A percentile compares a stretch with the other conserved stretches of the same genome.
Evolutionary conservation across 768 basidiomycete genomes (phyloP).

Genomic region (Termitomyces sp.): DNA sequence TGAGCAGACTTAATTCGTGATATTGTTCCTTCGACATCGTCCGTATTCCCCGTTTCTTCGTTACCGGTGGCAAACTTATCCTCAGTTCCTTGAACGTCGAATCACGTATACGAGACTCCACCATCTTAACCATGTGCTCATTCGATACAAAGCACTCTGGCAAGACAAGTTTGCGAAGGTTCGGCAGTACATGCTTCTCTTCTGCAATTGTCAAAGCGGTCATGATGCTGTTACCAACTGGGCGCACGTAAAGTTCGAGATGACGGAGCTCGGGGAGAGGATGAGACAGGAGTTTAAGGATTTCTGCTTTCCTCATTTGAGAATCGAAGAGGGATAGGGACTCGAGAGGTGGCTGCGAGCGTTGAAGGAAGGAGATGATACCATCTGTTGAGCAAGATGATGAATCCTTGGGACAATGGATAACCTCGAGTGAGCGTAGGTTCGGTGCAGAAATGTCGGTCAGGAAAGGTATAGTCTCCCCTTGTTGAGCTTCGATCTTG

Average conservation of each 20-base stretch:
- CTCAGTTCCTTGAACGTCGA: constrained; percentile 1
- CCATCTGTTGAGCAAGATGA: background rate
- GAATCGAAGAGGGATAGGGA: constrained; percentile 4
- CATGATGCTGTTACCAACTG: background rate
- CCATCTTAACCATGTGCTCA: background rate
- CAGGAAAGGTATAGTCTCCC: background rate
- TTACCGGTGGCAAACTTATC: background rate
- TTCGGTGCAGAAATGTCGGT: background rate
- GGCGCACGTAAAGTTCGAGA: background rate
- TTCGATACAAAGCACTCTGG: background rate
- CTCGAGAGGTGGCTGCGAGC: background rate
- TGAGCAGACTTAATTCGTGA: background rate
- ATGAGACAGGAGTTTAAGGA: background rate
- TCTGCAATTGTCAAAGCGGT: background rate
- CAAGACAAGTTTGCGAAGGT: background rate
- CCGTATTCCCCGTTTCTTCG: background rate
- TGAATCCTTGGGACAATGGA: background rate
- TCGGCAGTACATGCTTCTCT: background rate
- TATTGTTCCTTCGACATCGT: background rate
- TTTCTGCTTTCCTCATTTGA: background rate
- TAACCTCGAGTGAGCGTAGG: background rate
- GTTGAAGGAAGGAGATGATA: background rate
- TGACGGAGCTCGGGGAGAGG: background rate
- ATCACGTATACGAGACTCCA: background rate
- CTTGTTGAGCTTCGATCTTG: constrained; percentile 3